Evolutionary conservation across 352 stramenopile species (phyloP).

Genomic region (Phytopythium litorale): DNA sequence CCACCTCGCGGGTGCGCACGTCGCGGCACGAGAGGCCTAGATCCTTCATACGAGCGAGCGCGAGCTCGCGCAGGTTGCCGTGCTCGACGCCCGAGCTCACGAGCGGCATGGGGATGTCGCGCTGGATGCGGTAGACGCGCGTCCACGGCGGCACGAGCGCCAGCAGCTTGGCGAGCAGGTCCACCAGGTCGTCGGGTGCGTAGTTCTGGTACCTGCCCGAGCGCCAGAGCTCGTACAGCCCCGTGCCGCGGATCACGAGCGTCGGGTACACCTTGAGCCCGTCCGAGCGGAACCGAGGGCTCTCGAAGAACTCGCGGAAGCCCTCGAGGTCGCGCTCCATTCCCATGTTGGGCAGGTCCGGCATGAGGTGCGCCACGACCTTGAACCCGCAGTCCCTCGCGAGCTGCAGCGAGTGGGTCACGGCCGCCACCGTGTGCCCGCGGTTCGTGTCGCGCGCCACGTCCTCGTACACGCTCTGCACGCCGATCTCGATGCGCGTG

Average conservation of each 20-base stretch:
- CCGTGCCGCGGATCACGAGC: slow-evolving; percentile 95
- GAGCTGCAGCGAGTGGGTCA: slow-evolving; percentile 69
- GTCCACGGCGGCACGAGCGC: slow-evolving; percentile 95
- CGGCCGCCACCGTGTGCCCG: slow-evolving; percentile 94
- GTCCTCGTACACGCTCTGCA: slow-evolving; percentile 96
- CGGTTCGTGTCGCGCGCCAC: slow-evolving; percentile 91
- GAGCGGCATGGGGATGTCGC: slow-evolving; percentile 98
- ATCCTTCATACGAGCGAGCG: slow-evolving; percentile 91
- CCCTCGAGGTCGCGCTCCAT: slow-evolving; percentile 94
- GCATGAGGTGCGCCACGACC: slow-evolving; percentile 98
- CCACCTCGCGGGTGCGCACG: slow-evolving; percentile 94
- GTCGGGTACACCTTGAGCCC: slow-evolving; percentile 97
- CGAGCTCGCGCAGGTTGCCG: slow-evolving; percentile 94
- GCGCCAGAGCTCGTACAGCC: slow-evolving; percentile 98
- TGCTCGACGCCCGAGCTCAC: slow-evolving; percentile 96
- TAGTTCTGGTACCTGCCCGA: slow-evolving; percentile 92
- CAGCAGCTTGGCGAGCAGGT: slow-evolving; percentile 93
- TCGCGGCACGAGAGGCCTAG: slow-evolving; percentile 92
- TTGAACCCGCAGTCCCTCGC: slow-evolving; percentile 97
- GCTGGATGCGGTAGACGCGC: slow-evolving; percentile 94
- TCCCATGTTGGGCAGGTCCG: slow-evolving; percentile 96
- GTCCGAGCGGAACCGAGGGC: slow-evolving; percentile 93
- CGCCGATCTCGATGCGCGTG: slow-evolving; percentile 97
- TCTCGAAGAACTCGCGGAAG: slow-evolving; percentile 97
- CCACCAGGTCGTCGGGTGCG: slow-evolving; percentile 77